phyloP scores from a whole-genome alignment of 768 basidiomycete genomes.

The Mrakia gelida region DNA sequence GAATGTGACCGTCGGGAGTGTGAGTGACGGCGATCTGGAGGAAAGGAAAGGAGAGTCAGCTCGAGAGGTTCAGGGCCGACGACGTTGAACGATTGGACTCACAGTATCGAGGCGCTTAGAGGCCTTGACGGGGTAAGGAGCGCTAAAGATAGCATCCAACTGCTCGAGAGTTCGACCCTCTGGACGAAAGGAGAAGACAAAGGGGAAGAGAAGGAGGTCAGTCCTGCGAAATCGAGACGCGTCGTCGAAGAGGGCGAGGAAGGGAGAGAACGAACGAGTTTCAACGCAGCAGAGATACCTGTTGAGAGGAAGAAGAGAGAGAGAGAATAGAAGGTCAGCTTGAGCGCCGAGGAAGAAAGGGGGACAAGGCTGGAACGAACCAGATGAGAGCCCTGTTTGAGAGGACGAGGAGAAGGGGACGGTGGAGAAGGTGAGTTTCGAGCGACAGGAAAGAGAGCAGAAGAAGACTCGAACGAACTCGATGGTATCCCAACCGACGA shows the following conservation, averaged over 20 bases:
- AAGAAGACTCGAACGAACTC: background rate
- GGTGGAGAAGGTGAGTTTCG: background rate
- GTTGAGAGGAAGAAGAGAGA: background rate
- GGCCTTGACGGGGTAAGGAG: constrained; percentile 15
- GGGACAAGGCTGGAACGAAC: too few species aligned
- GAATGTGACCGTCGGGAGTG: constrained; percentile 5
- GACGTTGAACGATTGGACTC: background rate
- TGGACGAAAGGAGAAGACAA: background rate
- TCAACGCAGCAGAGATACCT: constrained; percentile 13
- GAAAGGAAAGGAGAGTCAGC: background rate
- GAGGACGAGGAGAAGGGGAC: too few species aligned
- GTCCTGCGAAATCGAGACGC: background rate
- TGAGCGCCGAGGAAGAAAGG: too few species aligned
- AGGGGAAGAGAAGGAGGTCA: background rate
- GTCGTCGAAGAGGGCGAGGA: background rate
- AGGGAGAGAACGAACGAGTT: background rate
- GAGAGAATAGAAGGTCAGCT: background rate
- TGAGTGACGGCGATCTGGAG: background rate
- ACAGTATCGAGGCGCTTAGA: constrained; percentile 17
- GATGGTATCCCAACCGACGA: constrained; percentile 17
- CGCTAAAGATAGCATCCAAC: constrained; percentile 22
- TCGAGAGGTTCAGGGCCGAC: too few species aligned
- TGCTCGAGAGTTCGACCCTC: constrained; percentile 24
- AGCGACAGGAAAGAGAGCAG: background rate
- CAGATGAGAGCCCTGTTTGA: too few species aligned